Evolutionary conservation across 1,139 yeast genomes (phyloP).

Genomic region (Magnusiomyces clavatus): DNA sequence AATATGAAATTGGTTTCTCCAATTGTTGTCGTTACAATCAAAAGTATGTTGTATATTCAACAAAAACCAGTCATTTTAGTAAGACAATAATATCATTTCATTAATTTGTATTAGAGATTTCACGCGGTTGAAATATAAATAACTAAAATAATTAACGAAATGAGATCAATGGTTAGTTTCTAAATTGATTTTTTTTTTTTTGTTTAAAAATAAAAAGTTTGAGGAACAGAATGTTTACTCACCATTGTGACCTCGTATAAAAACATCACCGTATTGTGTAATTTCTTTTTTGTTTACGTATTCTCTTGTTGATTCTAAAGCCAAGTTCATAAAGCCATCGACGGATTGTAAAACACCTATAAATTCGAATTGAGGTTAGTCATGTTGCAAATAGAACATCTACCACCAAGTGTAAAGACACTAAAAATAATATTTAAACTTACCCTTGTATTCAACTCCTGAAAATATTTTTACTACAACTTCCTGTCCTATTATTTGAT

Average conservation of each 20-base stretch:
- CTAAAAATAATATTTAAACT: conserved; percentile 10
- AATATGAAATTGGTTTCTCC: too few species aligned
- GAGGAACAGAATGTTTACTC: conserved; percentile 12
- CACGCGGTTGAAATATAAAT: conserved; percentile 25
- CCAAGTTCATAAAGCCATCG: conserved; percentile 96
- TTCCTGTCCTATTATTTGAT: conserved; percentile 68
- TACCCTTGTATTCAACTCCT: conserved; percentile 73
- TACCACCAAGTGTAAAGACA: too few species aligned
- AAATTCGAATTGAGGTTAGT: neutral
- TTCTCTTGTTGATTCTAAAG: conserved; percentile 71
- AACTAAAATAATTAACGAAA: conserved; percentile 15
- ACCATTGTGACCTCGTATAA: conserved; percentile 92
- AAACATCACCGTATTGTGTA: conserved; percentile 73
- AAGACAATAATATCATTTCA: neutral
- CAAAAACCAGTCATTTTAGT: neutral
- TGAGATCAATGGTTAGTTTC: neutral
- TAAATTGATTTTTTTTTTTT: neutral
- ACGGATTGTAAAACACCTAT: conserved; percentile 70
- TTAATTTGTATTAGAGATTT: neutral
- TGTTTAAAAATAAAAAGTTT: neutral
- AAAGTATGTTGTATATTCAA: neutral
- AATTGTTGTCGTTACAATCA: neutral
- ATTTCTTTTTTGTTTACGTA: conserved; percentile 49
- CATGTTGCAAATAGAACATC: too few species aligned
- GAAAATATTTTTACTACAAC: conserved; percentile 81